These are phyloP conservation scores for Cubamyces lactineus DNA, from an alignment of 768 basidiomycete genomes.

Conservation along the genomic window DNA sequence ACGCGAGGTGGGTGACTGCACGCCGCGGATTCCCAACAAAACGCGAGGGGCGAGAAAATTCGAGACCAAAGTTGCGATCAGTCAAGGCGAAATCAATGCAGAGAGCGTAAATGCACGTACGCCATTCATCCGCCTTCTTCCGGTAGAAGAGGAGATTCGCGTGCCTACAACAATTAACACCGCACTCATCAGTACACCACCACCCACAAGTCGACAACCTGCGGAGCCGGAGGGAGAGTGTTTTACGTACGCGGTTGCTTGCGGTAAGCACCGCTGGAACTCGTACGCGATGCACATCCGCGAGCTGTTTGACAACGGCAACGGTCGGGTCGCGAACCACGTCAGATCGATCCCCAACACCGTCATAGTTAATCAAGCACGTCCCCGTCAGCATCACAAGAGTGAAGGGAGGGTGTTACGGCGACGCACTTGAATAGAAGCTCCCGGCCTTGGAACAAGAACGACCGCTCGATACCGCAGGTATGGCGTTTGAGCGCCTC, in stretches of 20 bases:
- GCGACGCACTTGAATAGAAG: conserved; percentile 73
- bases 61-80: neutral
- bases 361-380: neutral
- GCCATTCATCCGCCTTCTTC: conserved; percentile 36
- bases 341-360: neutral
- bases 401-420: neutral
- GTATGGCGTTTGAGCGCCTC: conserved; percentile 62
- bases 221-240: neutral
- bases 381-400: neutral
- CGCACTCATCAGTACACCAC: conserved; percentile 58
- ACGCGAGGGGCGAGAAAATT: neutral
- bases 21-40: neutral
- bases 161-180: conserved; percentile 46
- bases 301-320: conserved; percentile 44
- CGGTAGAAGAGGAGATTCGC: conserved; percentile 32
- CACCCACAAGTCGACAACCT: conserved; percentile 6
- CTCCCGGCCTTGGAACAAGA: conserved; percentile 71
- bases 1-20: conserved; percentile 63
- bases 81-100: neutral
- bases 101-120: conserved; percentile 22
- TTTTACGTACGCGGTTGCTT: conserved; percentile 53
- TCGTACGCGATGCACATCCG: conserved; percentile 74
- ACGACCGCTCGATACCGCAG: conserved; percentile 68
- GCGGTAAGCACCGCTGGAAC: conserved; percentile 65
- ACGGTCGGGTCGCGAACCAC: neutral